These are phyloP conservation scores for Mesotaenium endlicherianum DNA, from an alignment of 139 green algal species.

Conservation along the genomic window DNA sequence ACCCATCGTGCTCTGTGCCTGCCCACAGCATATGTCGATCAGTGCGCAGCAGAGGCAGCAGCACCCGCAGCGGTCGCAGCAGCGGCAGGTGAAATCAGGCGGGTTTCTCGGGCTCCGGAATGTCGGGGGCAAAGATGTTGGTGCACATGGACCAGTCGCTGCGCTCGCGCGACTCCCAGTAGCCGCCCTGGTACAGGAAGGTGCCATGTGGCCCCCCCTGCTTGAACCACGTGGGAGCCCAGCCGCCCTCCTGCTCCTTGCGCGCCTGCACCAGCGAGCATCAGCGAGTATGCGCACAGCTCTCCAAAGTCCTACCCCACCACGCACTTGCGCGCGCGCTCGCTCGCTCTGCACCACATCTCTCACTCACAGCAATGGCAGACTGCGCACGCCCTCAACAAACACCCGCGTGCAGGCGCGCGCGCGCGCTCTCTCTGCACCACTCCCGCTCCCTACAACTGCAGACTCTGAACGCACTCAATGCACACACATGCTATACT, in stretches of 20 bases:
- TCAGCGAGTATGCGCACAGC: neutral
- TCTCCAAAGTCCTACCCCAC: neutral
- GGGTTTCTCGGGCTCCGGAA: no score
- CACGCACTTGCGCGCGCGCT: neutral
- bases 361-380: neutral
- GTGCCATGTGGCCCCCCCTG: neutral
- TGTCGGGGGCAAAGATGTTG: slow-evolving; percentile 30
- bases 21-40: no score
- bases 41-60: no score
- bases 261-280: slow-evolving; percentile 18
- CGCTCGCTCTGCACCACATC: neutral
- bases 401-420: neutral
- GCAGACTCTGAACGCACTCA: no score
- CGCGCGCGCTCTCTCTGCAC: no score
- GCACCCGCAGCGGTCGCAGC: no score
- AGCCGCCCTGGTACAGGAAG: slow-evolving; percentile 35
- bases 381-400: neutral
- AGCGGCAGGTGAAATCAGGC: no score
- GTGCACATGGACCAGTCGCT: slow-evolving; percentile 11
- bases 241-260: slow-evolving; percentile 30
- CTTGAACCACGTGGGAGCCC: slow-evolving; percentile 45
- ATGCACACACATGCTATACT: no score
- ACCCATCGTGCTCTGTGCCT: no score
- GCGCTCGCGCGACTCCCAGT: slow-evolving; percentile 35
- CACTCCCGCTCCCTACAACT: neutral